Base-by-base conservation (phyloP, 768 basidiomycete genomes). In the Amanita pallidorosea region DNA sequence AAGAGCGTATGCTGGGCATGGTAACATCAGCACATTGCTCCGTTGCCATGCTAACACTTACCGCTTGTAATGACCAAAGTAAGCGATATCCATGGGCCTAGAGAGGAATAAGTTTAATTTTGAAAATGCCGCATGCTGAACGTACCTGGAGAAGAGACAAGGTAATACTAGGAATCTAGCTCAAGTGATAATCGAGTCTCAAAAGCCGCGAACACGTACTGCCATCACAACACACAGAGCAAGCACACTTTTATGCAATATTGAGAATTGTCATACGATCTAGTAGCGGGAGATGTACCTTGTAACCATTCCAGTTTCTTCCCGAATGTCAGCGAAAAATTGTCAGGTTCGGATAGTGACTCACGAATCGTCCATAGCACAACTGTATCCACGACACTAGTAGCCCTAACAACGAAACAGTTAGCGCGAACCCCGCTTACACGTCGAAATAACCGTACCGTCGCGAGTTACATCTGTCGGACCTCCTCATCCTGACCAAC, bases 261-360 rank as follows among this genome's bases (percentile, higher is more conserved):
- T 9, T 34, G n/a, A 20, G 29, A n/a, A 12, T 8, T 3, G 27
- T 12, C 20, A n/a, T 3, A 47, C 12, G 22, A 4, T 17, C 12
- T 34, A 12, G 29, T 34, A 47, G 17, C 29, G 31, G 9, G n/a
- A 35, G 8, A 35, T 6, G n/a, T 7, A 47, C 45, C 45, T 47
- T 34, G 45, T 47, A 47, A 47, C 33, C 31, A 47, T 18, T n/a
- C 45, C 45, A n/a, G 45, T 47, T 35, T 47, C 45, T 47, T 29
- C 13, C n/a, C 13, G 12, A 20, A n/a, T 47, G 13, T 47, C 20
- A 31, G n/a, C 37, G 9, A 46, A 17, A 29, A 8, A 29, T 9
- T 29, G 7, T 1, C 9, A 8, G 45, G 4, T 23, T 20, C 45
- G 4, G 18, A n/a, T 31, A 22, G n/a, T 2, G n/a, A 34, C 45